Conservation (phyloP, 2,329 filamentous ascomycete species). For the Trichoderma koningiopsis region DNA sequence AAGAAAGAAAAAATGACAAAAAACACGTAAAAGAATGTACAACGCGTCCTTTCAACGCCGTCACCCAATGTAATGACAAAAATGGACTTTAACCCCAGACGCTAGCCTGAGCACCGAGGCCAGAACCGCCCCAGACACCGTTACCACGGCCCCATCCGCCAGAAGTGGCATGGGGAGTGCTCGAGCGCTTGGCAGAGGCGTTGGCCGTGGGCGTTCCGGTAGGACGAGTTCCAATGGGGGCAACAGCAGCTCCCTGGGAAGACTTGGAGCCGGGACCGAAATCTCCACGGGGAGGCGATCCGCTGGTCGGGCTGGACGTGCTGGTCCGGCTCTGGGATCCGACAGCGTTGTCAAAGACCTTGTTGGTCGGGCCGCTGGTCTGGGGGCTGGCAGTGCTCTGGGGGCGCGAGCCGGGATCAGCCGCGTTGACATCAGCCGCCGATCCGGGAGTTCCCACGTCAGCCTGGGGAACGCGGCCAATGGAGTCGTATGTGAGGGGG, state of each 20-base stretch:
- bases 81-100: slow-evolving; percentile 75
- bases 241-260: slow-evolving; percentile 66
- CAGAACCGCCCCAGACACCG: slow-evolving; percentile 81
- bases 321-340: slow-evolving; percentile 72
- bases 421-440: slow-evolving; percentile 46
- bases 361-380: slow-evolving; percentile 57
- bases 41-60: slow-evolving; percentile 9
- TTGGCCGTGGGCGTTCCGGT: slow-evolving; percentile 55
- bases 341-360: slow-evolving; percentile 61
- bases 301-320: slow-evolving; percentile 77
- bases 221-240: slow-evolving; percentile 91
- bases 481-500: slow-evolving; percentile 73
- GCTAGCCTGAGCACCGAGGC: slow-evolving; percentile 83
- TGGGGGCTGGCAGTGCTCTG: slow-evolving; percentile 87
- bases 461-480: slow-evolving; percentile 45
- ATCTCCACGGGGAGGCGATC: slow-evolving; percentile 70
- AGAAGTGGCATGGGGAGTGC: slow-evolving; percentile 89
- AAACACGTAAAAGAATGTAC: neutral
- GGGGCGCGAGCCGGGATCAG: slow-evolving; percentile 63
- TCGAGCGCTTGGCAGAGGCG: slow-evolving; percentile 72
- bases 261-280: slow-evolving; percentile 57
- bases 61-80: slow-evolving; percentile 6
- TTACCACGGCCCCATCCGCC: slow-evolving; percentile 78
- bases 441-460: slow-evolving; percentile 46
- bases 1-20: neutral